Base-by-base conservation (phyloP, 2,329 filamentous ascomycete species). In the Hymenoscyphus linearis region DNA sequence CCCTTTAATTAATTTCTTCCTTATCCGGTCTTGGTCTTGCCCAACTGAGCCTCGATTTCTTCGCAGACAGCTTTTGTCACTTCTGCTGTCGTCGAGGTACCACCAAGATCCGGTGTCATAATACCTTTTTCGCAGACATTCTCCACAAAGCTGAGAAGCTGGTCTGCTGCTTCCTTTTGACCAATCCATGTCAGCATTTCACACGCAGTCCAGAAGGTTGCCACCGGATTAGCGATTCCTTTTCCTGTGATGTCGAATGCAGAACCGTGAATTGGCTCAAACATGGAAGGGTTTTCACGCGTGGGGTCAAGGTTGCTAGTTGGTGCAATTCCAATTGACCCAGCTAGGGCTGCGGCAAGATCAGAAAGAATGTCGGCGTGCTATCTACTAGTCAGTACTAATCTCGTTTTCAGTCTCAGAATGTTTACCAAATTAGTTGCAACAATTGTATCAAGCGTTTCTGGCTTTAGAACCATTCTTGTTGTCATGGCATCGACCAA, bases 261-360 rank as follows among this genome's bases (percentile, higher is more conserved):
- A 4, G 79, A 82, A 1, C 82, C 82, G 66, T 85, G 82, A 58
- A 85, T 84, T 0, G 83, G 83, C 74, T 85, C 83, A 64, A 85
- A 86, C 80, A 85, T 84, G 58, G 78, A 81, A 65, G 83, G 66
- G 73, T 83, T 70, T 72, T 81, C 31, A 70, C 82, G 71, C 0
- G 74, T 76, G 1, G 87, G 86, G 65, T 90, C 86, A 1, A 90
- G 76, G 66, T 89, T 89, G 55, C 80, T 84, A 0, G 86, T 89
- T 2, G 87, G 86, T 3, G 87, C 87, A 61, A 91, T 89, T 9
- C 88, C 87, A 63, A 90, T 90, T 2, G 82, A 86, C 0, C 87
- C 87, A 2, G 87, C 87, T 6, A 90, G 76, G 0, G 86, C 85
- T 14, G 88, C 87, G 5, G 87, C 88, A 22, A 90, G 77, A 68